Conservation (phyloP, 1,284 basidiomycete species). For the Leucoagaricus sp. region DNA sequence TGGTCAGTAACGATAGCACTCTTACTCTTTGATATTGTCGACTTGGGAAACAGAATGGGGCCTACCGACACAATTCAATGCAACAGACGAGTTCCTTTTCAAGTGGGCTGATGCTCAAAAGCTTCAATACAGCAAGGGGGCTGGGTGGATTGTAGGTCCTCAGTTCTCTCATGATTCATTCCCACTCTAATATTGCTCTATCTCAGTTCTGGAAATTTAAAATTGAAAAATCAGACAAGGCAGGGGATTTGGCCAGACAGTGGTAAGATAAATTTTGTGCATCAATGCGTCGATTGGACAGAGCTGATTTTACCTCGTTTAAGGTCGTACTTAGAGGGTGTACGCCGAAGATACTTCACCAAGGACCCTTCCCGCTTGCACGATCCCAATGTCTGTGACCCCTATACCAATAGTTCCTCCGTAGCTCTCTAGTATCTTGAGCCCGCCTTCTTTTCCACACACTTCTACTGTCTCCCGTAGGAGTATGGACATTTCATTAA, state of each 20-base stretch:
- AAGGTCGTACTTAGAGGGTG: conserved; percentile 77
- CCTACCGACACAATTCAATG: conserved; percentile 65
- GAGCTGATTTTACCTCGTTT: not conserved
- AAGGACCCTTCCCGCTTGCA: conserved; percentile 56
- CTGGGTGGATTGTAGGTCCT: conserved; percentile 68
- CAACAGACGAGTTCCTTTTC: conserved; percentile 60
- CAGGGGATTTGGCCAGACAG: conserved; percentile 52
- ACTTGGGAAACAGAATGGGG: conserved; percentile 67
- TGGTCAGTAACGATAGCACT: conserved; percentile 41
- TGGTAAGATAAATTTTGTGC: conserved; percentile 45
- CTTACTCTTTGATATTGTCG: not conserved
- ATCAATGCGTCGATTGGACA: conserved; percentile 24
- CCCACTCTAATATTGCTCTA: not conserved
- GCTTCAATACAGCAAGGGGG: conserved; percentile 57
- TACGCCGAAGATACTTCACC: conserved; percentile 60
- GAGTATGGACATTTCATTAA: too few species aligned
- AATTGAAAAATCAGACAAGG: conserved; percentile 54
- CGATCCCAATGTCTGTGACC: conserved; percentile 62
- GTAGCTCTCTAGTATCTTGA: too few species aligned
- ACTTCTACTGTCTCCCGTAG: too few species aligned
- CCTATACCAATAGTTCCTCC: too few species aligned
- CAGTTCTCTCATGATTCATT: not conserved
- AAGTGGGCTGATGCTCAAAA: conserved; percentile 85
- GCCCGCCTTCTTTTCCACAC: too few species aligned
- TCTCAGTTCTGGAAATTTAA: conserved; percentile 79